phyloP scores from a whole-genome alignment of 331 rosid genomes.

The Malus hybrid region DNA sequence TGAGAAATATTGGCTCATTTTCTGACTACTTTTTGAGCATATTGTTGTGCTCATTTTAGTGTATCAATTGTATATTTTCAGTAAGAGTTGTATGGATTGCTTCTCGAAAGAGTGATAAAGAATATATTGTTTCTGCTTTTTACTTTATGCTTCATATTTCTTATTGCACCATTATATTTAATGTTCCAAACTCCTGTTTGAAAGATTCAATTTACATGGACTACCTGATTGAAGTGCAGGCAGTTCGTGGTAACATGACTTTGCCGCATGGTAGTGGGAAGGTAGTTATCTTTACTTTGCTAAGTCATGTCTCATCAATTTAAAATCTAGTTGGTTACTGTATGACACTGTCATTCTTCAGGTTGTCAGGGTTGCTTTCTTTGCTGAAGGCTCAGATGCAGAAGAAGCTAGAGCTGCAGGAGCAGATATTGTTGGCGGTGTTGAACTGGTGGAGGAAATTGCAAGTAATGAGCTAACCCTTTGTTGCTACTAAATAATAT shows the following conservation, averaged over 20 bases:
- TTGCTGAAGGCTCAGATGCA: conserved; percentile 96
- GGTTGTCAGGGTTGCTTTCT: conserved; percentile 89
- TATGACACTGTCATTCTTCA: conserved; percentile 40
- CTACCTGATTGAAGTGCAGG: conserved; percentile 44
- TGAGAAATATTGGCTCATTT: neutral
- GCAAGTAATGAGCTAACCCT: conserved; percentile 59
- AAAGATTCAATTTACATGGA: neutral
- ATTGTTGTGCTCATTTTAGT: neutral
- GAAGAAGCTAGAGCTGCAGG: conserved; percentile 98
- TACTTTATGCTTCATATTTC: neutral
- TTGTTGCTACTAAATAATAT: neutral
- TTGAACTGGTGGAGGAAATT: conserved; percentile 85
- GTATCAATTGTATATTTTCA: neutral
- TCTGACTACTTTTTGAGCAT: neutral
- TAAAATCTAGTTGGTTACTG: conserved; percentile 17
- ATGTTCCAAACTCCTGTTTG: neutral
- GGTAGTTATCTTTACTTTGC: conserved; percentile 37
- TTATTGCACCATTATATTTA: neutral
- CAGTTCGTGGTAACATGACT: conserved; percentile 88
- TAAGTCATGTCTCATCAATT: conserved; percentile 1
- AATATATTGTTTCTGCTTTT: neutral
- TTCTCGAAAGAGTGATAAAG: neutral
- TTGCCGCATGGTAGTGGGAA: conserved; percentile 90
- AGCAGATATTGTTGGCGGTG: conserved; percentile 94
- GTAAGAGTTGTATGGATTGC: neutral